These are phyloP conservation scores for Camellia sinensis DNA, from an alignment of 148 eudicot genomes.

Conservation along the genomic window DNA sequence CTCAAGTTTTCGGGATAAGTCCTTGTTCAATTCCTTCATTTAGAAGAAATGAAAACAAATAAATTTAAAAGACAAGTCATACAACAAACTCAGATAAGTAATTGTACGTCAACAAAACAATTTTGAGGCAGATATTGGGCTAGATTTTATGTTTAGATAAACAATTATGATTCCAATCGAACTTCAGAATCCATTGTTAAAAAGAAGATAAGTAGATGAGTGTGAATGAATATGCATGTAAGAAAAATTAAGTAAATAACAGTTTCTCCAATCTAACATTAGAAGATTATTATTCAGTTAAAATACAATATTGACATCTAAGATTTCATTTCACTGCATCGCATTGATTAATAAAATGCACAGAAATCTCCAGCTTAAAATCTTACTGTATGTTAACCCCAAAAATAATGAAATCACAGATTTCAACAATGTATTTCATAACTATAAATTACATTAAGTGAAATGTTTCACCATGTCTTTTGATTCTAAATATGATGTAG, in stretches of 20 bases:
- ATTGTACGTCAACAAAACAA: neutral
- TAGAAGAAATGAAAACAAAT: conserved; percentile 4
- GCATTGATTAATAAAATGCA: too few species aligned
- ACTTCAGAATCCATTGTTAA: neutral
- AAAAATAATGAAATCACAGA: neutral
- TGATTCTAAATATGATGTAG: neutral
- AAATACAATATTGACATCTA: neutral
- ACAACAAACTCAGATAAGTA: neutral
- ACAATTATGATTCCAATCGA: neutral
- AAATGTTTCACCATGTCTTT: neutral
- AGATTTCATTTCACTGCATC: neutral
- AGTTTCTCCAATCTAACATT: neutral
- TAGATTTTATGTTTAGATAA: neutral
- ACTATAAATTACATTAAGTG: neutral
- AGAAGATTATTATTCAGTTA: neutral
- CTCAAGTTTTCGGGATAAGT: conserved; percentile 81
- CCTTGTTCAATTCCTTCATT: conserved; percentile 79
- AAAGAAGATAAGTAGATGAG: neutral
- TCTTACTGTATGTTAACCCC: neutral
- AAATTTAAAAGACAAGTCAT: neutral
- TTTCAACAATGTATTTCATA: neutral
- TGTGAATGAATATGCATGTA: neutral
- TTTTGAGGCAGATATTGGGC: neutral
- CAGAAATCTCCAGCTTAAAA: neutral
- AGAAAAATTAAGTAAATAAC: neutral